Percentiles rank a stretch among this genome's conserved stretches.
Conservation (phyloP, 2,329 filamentous ascomycete genomes). For the Alternaria conjuncta region DNA sequence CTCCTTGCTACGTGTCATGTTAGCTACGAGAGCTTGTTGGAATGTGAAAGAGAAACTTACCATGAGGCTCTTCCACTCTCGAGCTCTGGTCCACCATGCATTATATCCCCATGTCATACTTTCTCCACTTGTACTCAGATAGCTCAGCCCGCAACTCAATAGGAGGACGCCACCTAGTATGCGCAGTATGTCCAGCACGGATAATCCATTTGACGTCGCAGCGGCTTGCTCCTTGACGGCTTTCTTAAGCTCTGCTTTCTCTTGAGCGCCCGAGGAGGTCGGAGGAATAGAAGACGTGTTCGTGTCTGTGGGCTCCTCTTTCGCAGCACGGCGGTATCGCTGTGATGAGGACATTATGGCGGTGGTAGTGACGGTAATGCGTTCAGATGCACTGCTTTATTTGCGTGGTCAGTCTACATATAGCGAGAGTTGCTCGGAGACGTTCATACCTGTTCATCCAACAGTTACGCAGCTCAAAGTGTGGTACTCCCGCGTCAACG, state of each 20-base stretch:
- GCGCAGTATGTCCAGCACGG: slow-evolving; percentile 69
- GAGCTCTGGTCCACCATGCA: slow-evolving; percentile 45
- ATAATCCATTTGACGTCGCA: slow-evolving; percentile 30
- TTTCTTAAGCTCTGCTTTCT: slow-evolving; percentile 35
- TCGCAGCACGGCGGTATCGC: slow-evolving; percentile 30
- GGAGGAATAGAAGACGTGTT: slow-evolving; percentile 13
- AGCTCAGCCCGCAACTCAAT: slow-evolving; percentile 73
- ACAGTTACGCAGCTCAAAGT: not conserved
- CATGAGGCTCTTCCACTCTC: slow-evolving; percentile 42
- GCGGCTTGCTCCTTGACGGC: slow-evolving; percentile 32
- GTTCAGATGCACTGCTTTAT: not conserved
- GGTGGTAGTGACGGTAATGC: not conserved
- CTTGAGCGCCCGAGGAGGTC: slow-evolving; percentile 19
- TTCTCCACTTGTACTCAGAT: slow-evolving; percentile 75
- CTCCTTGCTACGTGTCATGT: slow-evolving; percentile 53
- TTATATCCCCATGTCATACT: slow-evolving; percentile 50
- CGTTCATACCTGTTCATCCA: not conserved
- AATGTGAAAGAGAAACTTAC: slow-evolving; percentile 24
- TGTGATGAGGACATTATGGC: slow-evolving; percentile 28
- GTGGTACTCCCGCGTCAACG: not conserved
- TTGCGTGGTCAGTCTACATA: not conserved
- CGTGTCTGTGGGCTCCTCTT: slow-evolving; percentile 10
- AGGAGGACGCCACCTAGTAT: slow-evolving; percentile 71
- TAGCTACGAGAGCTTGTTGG: not conserved
- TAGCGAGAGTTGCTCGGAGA: not conserved